Evolutionary conservation across 768 basidiomycete species (phyloP), one percentile per base, ranked within the genome.

Genomic region (Ramaria sp.): DNA sequence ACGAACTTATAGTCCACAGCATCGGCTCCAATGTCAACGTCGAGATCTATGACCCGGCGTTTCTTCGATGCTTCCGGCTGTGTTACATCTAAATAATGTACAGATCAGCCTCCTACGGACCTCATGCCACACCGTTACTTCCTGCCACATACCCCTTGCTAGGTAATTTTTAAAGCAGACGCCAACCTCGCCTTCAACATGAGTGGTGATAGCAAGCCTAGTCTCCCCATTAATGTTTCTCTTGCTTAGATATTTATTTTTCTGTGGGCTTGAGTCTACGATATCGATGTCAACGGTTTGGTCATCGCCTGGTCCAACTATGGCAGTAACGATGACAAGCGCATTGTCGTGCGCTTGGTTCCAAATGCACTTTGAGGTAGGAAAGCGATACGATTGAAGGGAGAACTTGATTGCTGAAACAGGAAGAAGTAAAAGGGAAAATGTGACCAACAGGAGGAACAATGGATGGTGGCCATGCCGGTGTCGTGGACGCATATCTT

Each of bases 1-100:
- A 72, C 86, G 59, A 63, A 95, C 93, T 99, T 98, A 78, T 98
- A 98, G 70, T 99, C 96, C 36, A 98, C 85, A 1, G 96, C 96
- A 63, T 98, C 95, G 12, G 95, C 94, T 32, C 96, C 96, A 66
- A 99, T 94, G 64, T 99, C 96, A 36, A 98, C 80, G 64, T 99
- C 96, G 56, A 98, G 71, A 73, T 99, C 95, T 57, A 99, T 69
- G 38, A 87, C 78, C 15, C 91, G 78, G 38, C 72, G 68, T 59
- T 80, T 71, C 53, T 77, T 76, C 30, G 69, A 63, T 2, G 71
- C 72, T 50, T 82, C 69, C 24, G 75, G 73, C 44, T 65, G 63
- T 22, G 73, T 69, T 18, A 77, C 67, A 18, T 74, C 82, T 83
- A 36, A 13, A 27, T 45, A 13, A 9, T 34, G n/a, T n/a, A n/a